Evolutionary conservation across 768 basidiomycete genomes (phyloP).

Genomic region (Kwoniella bestiolae): DNA sequence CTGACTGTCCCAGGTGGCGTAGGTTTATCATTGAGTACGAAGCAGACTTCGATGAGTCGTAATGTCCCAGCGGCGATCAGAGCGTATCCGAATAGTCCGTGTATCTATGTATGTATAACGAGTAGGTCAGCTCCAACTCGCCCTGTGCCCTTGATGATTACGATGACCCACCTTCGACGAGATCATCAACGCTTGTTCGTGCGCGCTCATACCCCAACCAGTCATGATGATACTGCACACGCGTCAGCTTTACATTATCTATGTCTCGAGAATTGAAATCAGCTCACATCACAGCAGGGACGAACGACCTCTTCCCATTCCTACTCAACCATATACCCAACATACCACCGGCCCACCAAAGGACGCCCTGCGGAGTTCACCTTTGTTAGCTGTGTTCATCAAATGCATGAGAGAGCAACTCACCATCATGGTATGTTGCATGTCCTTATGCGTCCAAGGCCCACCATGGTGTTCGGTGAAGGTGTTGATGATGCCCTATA

Average conservation of each 20-base stretch:
- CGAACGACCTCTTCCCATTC: conserved; percentile 59
- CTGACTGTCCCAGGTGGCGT: conserved; percentile 59
- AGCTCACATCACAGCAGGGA: conserved; percentile 77
- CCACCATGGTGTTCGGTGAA: conserved; percentile 87
- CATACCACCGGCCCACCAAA: conserved; percentile 84
- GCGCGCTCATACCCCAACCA: conserved; percentile 90
- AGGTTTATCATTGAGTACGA: conserved; percentile 62
- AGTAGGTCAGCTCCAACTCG: no score
- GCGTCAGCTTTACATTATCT: background rate
- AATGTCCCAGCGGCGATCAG: conserved; percentile 81
- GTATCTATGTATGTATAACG: conserved; percentile 69
- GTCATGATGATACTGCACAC: conserved; percentile 75
- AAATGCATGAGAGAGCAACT: background rate
- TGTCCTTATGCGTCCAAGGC: conserved; percentile 85
- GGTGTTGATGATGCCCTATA: conserved; percentile 72
- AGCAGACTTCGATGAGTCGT: conserved; percentile 82
- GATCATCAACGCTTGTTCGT: conserved; percentile 80
- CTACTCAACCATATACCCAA: conserved; percentile 74
- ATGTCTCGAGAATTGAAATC: background rate
- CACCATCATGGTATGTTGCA: conserved; percentile 75
- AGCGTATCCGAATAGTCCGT: conserved; percentile 79
- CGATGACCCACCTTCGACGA: conserved; percentile 69
- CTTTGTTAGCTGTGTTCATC: background rate
- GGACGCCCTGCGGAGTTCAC: conserved; percentile 60
- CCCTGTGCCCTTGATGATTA: background rate